Evolutionary conservation across 1,139 yeast genomes (phyloP), one percentile per base, ranked within the genome.

Genomic region (Candida albicans): DNA sequence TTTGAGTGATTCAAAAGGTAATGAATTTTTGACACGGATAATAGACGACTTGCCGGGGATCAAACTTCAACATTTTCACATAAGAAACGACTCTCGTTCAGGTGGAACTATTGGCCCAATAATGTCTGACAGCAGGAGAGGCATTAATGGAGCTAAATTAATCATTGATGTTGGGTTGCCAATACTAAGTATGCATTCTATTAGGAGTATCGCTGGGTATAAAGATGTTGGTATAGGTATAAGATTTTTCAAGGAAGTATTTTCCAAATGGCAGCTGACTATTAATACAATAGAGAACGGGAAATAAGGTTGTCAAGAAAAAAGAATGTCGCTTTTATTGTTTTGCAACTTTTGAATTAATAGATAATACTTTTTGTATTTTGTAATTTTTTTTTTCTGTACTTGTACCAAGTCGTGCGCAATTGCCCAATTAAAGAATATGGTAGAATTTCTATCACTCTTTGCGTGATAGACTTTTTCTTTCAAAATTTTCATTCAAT

Each of bases 41-140:
- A 90, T 88, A 4, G 65, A 75, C 38, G 41, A 42, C n/a, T 58
- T 69, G 44, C 81, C 86, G 48, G 84, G 72, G 40, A 86, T 86
- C 52, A 66, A 66, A 41, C 52, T 87, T 26, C 96, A 88, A 62
- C 79, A 77, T 58, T 81, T 83, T 68, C 84, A 83, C 54, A 79
- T 84, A 52, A 75, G 89, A 58, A 86, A 86, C 62, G 88, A 81
- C 57, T 73, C 83, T 8, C 70, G 87, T 48, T 80, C 87, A 2
- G 95, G 95, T 11, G 88, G 91, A 26, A 87, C 95, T 14, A 84
- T 87, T 57, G 95, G 95, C 0, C 93, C 93, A 7, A 71, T 77
- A 37, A 66, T 87, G 43, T 71, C 89, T 1, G 66, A 81, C 7
- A 71, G 64, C 35, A 39, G 29, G 32, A 35, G 53, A 35, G 54